Evolutionary conservation across 495 filamentous ascomycete genomes (phyloP), one percentile per base, ranked within the genome.

Genomic region (Penicillium coffeae): DNA sequence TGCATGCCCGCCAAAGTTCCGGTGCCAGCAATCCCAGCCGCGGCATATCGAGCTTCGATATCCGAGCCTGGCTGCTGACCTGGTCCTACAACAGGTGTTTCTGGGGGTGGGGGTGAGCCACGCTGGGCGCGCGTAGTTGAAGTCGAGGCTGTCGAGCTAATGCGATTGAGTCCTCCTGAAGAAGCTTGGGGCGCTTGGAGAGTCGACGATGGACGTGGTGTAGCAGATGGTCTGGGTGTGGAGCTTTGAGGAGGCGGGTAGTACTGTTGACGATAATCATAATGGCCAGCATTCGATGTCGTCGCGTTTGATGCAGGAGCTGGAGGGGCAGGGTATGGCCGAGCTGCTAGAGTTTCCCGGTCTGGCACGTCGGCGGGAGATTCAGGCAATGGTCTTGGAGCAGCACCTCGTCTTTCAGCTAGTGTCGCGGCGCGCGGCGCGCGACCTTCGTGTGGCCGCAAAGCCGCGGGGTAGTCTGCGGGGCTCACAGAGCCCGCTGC

Each of bases 101-200:
- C 94, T 3, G 93, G 93, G 3, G 93, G 93, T 5, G 94, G 91
- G 2, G 93, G 93, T 16, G 92, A 96, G 15, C 93, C 93, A 53
- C 93, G 80, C 62, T 89, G 86, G 22, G 92, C 93, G 47, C 88
- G 80, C 8, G 94, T 97, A 7, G 93, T 98, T 1, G 91, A 95
- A 0, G 83, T 95, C 0, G 93, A 96, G 13, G 91, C 90, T 21
- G 87, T 90, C 0, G 89, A 94, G 43, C 82, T 84, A 52, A 94
- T 82, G 19, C 90, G 81, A 68, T 91, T 88, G 64, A 96, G 77
- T 5, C 77, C 71, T 6, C 51, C 63, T 32, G 76, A 73, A 2
- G 27, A 38, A 27, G 38, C 38, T 4, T 58, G 60, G 9, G 75
- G 72, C 51, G 69, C 63, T 55, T 61, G 73, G 58, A 68, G 55